Evolutionary conservation across 1,284 basidiomycete genomes (phyloP).

Genomic region (Chalciporus sp.): DNA sequence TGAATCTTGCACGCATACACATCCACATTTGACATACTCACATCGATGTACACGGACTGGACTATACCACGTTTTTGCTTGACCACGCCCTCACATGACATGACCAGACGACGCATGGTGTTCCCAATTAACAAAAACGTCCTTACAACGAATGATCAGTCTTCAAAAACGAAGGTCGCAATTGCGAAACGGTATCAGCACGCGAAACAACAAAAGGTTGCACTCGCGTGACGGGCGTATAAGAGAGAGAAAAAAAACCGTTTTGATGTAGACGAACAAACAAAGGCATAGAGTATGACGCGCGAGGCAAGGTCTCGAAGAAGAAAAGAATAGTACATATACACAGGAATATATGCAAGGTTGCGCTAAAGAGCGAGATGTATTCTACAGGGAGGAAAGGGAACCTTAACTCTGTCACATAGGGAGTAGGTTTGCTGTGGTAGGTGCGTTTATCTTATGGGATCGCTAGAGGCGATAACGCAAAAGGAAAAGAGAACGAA

Average conservation of each 20-base stretch:
- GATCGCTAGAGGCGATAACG: neutral
- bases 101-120: too few species aligned
- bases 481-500: constrained; percentile 7
- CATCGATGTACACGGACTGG: too few species aligned
- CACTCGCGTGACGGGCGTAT: neutral
- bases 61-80: too few species aligned
- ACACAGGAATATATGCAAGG: constrained; percentile 32
- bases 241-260: neutral
- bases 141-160: neutral
- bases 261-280: neutral
- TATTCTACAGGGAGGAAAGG: constrained; percentile 28
- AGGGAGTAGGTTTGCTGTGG: neutral
- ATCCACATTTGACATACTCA: too few species aligned
- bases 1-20: too few species aligned
- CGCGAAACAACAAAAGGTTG: neutral
- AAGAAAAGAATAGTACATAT: constrained; percentile 25
- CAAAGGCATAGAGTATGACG: constrained; percentile 21
- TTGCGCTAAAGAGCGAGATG: constrained; percentile 8
- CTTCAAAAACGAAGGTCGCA: neutral
- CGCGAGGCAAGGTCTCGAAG: constrained; percentile 6
- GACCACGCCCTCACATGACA: too few species aligned
- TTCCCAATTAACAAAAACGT: neutral
- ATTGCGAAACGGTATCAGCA: neutral
- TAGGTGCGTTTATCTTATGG: neutral
- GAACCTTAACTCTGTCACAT: constrained; percentile 16